Evolutionary conservation across 768 basidiomycete genomes (phyloP), one percentile per base, ranked within the genome.

Genomic region (Podaxis sp.): DNA sequence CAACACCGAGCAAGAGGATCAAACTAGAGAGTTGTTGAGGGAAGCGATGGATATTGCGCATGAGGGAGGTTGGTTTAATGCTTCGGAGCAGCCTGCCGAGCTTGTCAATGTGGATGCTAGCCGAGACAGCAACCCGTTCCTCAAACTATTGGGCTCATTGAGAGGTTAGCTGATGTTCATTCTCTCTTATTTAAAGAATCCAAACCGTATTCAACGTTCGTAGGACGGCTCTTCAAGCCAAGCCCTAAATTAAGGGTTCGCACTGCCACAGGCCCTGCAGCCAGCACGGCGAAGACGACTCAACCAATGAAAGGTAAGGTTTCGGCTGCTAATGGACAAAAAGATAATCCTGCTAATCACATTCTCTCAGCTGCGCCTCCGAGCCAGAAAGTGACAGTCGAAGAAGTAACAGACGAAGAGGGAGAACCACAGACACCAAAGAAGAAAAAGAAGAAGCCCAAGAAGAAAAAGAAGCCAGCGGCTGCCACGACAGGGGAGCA

Each of bases 391-490:
- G 78, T 82, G 13, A 89, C 87, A 0, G 80, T 89, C 8, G 90
- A 91, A 68, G 89, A 93, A 46, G 87, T 84, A 0, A 88, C 89
- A 55, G 91, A 91, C 54, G 89, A 33, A 33, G 33, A 88, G 69
- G 88, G 89, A 69, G 88, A 71, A 15, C 26, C 44, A 24, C 26
- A 24, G 26, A 30, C 58, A 0, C 67, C 76, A 2, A 74, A 79
- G 51, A 90, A 91, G 70, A 76, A 75, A 78, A 91, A 89, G 72
- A 89, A 91, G 74, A 88, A 88, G 72, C 89, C 88, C 75, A 90
- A 89, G 67, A 75, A 82, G 22, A 91, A 88, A 78, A 92, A 90
- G 72, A 90, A 88, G 74, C 86, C 84, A 72, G 83, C 83, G 66
- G 58, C 75, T 20, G 62, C 73, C 3, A 64, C 74, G 4, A 54